Conservation (phyloP, 768 basidiomycete genomes). For the Termitomyces sp. region DNA sequence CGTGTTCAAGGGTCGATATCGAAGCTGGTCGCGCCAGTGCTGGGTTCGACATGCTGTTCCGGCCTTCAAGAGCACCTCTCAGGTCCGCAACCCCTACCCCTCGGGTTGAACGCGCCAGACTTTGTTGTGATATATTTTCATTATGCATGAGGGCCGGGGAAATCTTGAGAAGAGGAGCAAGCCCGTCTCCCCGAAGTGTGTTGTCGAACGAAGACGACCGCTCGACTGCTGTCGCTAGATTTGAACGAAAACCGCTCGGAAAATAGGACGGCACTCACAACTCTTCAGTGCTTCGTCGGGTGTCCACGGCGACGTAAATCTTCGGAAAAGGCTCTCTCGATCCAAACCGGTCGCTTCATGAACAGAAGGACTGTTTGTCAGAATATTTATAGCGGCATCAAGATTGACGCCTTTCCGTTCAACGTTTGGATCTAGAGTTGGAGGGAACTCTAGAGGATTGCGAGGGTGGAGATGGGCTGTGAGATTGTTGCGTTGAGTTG, state of each 20-base stretch:
- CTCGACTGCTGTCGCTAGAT: slow-evolving; percentile 43
- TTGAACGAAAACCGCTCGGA: background rate
- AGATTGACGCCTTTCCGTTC: slow-evolving; percentile 43
- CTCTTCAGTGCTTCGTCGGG: slow-evolving; percentile 68
- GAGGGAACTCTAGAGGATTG: slow-evolving; percentile 36
- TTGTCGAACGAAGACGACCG: slow-evolving; percentile 45
- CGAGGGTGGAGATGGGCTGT: slow-evolving; percentile 40
- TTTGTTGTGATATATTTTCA: slow-evolving; percentile 85
- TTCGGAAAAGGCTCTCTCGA: slow-evolving; percentile 43
- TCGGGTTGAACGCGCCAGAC: slow-evolving; percentile 69
- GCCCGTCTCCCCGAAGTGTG: slow-evolving; percentile 55
- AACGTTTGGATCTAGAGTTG: slow-evolving; percentile 15
- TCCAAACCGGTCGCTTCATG: slow-evolving; percentile 65
- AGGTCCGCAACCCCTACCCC: slow-evolving; percentile 86
- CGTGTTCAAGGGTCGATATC: slow-evolving; percentile 70
- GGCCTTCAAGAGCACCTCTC: slow-evolving; percentile 83
- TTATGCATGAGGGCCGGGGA: slow-evolving; percentile 87
- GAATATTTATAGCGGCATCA: slow-evolving; percentile 45
- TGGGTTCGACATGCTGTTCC: slow-evolving; percentile 77
- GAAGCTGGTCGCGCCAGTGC: slow-evolving; percentile 64
- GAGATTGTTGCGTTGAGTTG: slow-evolving; percentile 25
- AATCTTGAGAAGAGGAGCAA: slow-evolving; percentile 72
- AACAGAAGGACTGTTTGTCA: slow-evolving; percentile 47
- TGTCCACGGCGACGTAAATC: slow-evolving; percentile 62
- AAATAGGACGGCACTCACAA: slow-evolving; percentile 44